Evolutionary conservation across 257 asterid genomes (phyloP), one percentile per base, ranked within the genome.

Genomic region (Salvia miltiorrhiza): DNA sequence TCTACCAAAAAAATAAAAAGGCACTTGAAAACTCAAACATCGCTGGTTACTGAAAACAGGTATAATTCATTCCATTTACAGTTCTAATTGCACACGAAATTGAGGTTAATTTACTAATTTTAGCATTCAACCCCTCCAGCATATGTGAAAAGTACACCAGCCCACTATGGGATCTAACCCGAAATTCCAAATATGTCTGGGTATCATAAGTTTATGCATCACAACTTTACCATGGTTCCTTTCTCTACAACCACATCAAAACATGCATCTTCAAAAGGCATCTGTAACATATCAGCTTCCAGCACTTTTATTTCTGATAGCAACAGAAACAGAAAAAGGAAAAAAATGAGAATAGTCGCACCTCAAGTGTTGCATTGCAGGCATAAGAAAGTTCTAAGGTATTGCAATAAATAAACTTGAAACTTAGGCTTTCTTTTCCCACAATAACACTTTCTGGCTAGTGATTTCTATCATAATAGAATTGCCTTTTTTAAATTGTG

Each of bases 281-380:
- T 89, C 78, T 88, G 90, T 72, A 93, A 85, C 99, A 93, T 93
- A 83, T 93, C 97, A 44, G 97, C 99, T 82, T 90, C 95, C 84
- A 90, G 76, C 73, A 86, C 99, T 74, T 76, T 81, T 75, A 93
- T 86, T 68, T 81, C 97, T 93, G 91, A 60, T 59, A 44, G 61
- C 67, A 77, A 35, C 33, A 74, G n/a, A 40, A 47, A 54, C 28
- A 71, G 54, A 63, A 26, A 62, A 26, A 2, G 17, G 4, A 1
- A 28, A 17, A 67, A 48, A 19, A 55, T 50, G 70, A 53, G 65
- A 50, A 62, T 35, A 62, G 58, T 40, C 13, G 20, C 64, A 63
- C 39, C 67, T 70, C 62, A 35, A 1, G 33, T 39, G 59, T 26
- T 69, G 69, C 67, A 68, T 16, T 44, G 20, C 8, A 58, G 68